These are phyloP conservation scores for Sporothrix variecibatus DNA, from an alignment of 2,329 filamentous ascomycete species.

Conservation along the genomic window DNA sequence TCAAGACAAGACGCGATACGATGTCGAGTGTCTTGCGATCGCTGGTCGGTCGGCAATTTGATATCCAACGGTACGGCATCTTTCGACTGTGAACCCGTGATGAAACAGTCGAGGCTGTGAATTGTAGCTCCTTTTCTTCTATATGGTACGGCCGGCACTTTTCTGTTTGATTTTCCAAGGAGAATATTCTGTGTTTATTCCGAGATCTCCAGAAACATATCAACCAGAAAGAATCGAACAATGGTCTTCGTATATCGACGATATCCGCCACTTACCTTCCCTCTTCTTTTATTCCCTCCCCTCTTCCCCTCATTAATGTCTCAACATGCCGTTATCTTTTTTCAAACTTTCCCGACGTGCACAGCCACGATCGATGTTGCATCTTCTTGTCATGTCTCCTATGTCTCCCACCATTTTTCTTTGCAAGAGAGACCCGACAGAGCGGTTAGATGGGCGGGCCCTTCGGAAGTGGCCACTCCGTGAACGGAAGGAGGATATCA, in stretches of 20 bases:
- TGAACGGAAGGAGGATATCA: slow-evolving; percentile 14
- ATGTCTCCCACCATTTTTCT: background rate
- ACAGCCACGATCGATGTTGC: slow-evolving; percentile 19
- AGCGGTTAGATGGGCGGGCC: background rate
- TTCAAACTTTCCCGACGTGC: background rate
- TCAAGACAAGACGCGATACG: background rate
- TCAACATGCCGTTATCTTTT: background rate
- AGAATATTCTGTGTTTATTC: background rate
- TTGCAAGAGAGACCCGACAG: background rate
- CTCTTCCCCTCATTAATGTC: background rate
- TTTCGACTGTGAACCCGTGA: too few species aligned
- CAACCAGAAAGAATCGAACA: background rate
- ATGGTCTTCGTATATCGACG: background rate
- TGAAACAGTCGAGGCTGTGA: background rate
- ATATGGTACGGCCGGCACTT: background rate
- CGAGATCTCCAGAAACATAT: slow-evolving; percentile 9
- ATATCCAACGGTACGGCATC: background rate
- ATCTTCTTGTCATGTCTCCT: background rate
- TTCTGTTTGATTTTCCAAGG: background rate
- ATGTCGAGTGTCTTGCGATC: background rate
- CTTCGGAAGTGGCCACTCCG: slow-evolving; percentile 10
- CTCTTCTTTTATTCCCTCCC: background rate
- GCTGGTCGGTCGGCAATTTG: background rate
- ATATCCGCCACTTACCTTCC: background rate
- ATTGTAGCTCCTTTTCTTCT: background rate